Base-by-base conservation (phyloP, 176 grass and related monocot genomes). In the Rhynchospora breviuscula region DNA sequence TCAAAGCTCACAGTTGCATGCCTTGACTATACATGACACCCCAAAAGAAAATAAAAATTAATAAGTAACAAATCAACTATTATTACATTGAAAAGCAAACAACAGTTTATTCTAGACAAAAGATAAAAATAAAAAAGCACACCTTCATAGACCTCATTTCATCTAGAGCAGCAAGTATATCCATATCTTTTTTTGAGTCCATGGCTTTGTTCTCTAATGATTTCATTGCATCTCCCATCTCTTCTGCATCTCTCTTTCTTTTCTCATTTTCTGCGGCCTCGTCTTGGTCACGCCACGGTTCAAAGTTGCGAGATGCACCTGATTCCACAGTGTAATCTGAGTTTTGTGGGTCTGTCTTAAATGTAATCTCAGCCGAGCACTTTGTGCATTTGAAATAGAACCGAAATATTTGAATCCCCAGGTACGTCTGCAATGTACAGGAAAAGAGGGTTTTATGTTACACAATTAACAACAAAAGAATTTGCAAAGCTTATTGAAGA, bases 1-100 rank as follows among this genome's bases (percentile, higher is more conserved):
- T 97, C 94, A 87, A 92, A 86, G 17, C 88, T 85, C 6, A 97
- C 94, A 54, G 90, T 91, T 52, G 94, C 94, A 91, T 97, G 94
- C 81, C 94, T 94, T 23, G 92, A 97, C 94, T 97, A 88, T 26
- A 91, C 67, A 85, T 67, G 15, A 78, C 57, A 78, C 18, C 75
- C 85, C n/a, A 79, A 82, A 52, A 53, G 8, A 52, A 25, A 23
- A 53, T 25, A 64, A 64, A 29, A 52, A 82, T 56, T 56, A 82
- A 54, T 52, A 25, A 54, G 49, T 52, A 52, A 26, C 5, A 54
- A 76, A 52, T 14, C 18, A 18, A 53, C 52, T 15, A 76, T 56
- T 54, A 15, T 54, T 76, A 52, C 15, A 8, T 26, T 29, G 14
- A 7, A 6, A 53, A 26, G 7, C 6, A 4, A 74, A 54, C 48